Evolutionary conservation across 352 stramenopile species (phyloP), one percentile per base, ranked within the genome.

Genomic region (Globisporangium uncinulatum): DNA sequence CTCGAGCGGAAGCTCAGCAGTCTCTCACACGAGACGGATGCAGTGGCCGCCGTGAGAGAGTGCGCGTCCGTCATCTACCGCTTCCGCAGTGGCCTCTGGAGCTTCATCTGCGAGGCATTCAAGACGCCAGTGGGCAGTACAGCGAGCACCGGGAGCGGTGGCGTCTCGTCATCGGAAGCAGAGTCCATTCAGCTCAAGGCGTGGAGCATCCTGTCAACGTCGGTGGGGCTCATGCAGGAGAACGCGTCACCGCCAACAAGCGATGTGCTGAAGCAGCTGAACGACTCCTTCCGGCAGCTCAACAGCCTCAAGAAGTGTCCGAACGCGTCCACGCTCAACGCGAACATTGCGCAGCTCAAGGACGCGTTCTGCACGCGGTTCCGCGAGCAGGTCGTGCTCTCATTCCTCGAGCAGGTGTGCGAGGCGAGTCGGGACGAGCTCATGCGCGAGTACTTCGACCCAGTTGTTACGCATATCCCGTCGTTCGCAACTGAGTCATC

Each of bases 81-180:
- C 17, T 91, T 93, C 60, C 73, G 75, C 15, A 87, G 62, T 32
- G 77, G 83, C 0, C 56, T 93, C 8, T 91, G 83, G 83, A 65
- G 70, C 7, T 79, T 91, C 13, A 81, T 91, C 37, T 91, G 81
- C 54, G 80, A 93, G 21, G 51, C 87, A 7, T 90, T 93, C 61
- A 82, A 84, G 61, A 68, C 73, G 0, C 53, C 73, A n/a, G 57
- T 67, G 9, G 51, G 56, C 17, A 73, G 63, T 36, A 59, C 57
- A 1, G 61, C 53, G 17, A 57, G 47, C 9, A 52, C 15, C 10
- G 66, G 50, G 11, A 73, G 53, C 14, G 67, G 51, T 31, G 36
- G 53, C 4, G 74, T 89, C 36, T 86, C 74, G 2, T 90, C 83
- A 0, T 61, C 73, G 9, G 81, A 94, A 45, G 81, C 81, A 10